Evolutionary conservation across 148 eudicot species (phyloP), one percentile per base, ranked within the genome.

Genomic region (Chenopodium quinoa): DNA sequence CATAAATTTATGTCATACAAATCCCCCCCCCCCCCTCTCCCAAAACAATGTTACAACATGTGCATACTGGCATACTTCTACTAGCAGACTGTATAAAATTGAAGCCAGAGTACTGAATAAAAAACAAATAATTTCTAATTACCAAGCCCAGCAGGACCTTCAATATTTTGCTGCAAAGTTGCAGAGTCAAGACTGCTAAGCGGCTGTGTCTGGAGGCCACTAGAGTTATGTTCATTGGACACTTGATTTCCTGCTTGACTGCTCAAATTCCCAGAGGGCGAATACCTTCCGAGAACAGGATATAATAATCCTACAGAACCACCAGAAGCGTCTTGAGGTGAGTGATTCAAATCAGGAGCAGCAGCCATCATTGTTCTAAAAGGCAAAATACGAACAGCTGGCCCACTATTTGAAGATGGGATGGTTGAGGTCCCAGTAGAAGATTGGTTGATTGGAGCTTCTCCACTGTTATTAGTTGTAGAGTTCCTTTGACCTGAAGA

Each of bases 351-450:
- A 77, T 81, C 86, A 78, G 87, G 86, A 75, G 75, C 60, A 7
- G 86, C 82, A 7, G 88, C 82, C 84, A 88, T 85, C 82, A 82
- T 82, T 32, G 87, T 82, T 74, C 87, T 75, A 40, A 86, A 56
- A 71, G 90, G 88, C 73, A 82, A 65, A 37, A 81, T 67, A 67
- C 78, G 89, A 77, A 83, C 85, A 78, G 83, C 78, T 52, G 82
- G 44, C 46, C 85, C 91, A 31, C 67, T 73, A 76, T 71, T 79
- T 25, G 76, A 75, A 7, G 85, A 76, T 31, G 88, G 73, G 78
- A 69, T 70, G 82, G 16, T 78, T 10, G 89, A 68, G 16, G 78
- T 44, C 14, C 76, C 84, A 22, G 83, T 50, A 75, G 83, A 46
- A 34, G 89, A 76, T 86, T 86, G 89, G 52, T 54, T 78, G 34